A percentile compares a stretch with the other conserved stretches of the same genome.
phyloP scores from a whole-genome alignment of 345 rosid species.

The Moricandia moricandioides region DNA sequence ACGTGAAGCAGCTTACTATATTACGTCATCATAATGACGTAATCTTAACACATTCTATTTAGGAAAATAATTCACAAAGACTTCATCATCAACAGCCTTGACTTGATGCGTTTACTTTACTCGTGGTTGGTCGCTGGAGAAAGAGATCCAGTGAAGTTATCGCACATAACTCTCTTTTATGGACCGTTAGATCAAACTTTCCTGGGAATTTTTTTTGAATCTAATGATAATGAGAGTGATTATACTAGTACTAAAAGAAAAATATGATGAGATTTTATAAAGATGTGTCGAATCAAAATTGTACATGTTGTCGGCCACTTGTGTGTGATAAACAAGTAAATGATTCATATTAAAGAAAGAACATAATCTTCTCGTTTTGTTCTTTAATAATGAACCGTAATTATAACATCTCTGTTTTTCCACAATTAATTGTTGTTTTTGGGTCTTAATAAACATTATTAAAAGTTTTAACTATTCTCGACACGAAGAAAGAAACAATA shows the following conservation, averaged over 20 bases:
- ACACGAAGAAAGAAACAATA: conserved; percentile 8
- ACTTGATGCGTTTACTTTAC: conserved; percentile 36
- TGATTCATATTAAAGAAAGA: not conserved
- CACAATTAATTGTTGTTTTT: not conserved
- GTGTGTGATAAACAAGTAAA: not conserved
- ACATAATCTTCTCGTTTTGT: not conserved
- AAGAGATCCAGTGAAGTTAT: not conserved
- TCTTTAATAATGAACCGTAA: not conserved
- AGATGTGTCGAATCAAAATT: conserved; percentile 3
- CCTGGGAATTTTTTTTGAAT: not conserved
- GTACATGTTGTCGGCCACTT: conserved; percentile 31
- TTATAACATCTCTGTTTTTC: not conserved
- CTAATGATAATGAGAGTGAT: not conserved
- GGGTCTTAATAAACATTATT: not conserved
- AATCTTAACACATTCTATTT: not conserved
- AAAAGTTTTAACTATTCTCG: not conserved
- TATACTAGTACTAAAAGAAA: not conserved
- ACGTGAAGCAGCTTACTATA: conserved; percentile 15
- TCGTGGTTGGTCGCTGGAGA: conserved; percentile 16
- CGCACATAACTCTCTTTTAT: not conserved
- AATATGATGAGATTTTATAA: conserved; percentile 9
- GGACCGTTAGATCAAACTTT: conserved; percentile 18
- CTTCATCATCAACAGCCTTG: not conserved
- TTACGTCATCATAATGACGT: not conserved
- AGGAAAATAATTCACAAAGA: conserved; percentile 21